Evolutionary conservation across 805 yeast species (phyloP).

Genomic region (Candida xyloterini): DNA sequence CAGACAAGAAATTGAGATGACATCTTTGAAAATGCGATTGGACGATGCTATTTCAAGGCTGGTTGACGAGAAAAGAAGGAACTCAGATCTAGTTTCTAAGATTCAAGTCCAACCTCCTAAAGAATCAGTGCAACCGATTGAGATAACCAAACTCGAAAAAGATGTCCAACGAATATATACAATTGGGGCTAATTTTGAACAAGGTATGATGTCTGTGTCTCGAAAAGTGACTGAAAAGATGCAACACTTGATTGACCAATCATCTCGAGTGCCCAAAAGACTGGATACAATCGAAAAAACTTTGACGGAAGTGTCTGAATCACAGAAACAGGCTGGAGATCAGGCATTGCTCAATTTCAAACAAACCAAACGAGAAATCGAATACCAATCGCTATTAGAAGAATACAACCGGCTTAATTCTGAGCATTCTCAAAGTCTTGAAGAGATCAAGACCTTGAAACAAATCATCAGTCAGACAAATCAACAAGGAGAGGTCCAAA

Average conservation of each 20-base stretch:
- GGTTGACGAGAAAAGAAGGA: conserved; percentile 45
- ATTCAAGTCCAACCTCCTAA: neutral
- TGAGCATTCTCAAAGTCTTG: conserved; percentile 2
- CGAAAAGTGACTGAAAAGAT: conserved; percentile 3
- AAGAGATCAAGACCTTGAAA: neutral
- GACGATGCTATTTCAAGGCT: conserved; percentile 45
- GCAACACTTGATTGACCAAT: neutral
- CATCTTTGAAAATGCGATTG: conserved; percentile 33
- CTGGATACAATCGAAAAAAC: conserved; percentile 2
- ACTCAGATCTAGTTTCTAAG: conserved; percentile 24
- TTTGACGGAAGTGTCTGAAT: neutral
- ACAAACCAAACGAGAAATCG: conserved; percentile 8
- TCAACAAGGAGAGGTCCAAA: neutral
- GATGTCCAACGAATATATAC: conserved; percentile 5
- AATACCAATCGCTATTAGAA: conserved; percentile 8
- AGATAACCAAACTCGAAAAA: neutral
- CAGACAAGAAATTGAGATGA: conserved; percentile 27
- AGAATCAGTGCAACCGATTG: neutral
- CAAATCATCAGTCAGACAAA: neutral
- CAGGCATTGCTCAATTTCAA: conserved; percentile 9
- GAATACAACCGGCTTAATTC: conserved; percentile 5
- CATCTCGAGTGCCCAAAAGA: neutral
- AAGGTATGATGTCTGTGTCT: conserved; percentile 4
- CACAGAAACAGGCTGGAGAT: conserved; percentile 5
- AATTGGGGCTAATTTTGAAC: conserved; percentile 7